Evolutionary conservation across 768 basidiomycete genomes (phyloP).

Genomic region (Agrocybe praecox): DNA sequence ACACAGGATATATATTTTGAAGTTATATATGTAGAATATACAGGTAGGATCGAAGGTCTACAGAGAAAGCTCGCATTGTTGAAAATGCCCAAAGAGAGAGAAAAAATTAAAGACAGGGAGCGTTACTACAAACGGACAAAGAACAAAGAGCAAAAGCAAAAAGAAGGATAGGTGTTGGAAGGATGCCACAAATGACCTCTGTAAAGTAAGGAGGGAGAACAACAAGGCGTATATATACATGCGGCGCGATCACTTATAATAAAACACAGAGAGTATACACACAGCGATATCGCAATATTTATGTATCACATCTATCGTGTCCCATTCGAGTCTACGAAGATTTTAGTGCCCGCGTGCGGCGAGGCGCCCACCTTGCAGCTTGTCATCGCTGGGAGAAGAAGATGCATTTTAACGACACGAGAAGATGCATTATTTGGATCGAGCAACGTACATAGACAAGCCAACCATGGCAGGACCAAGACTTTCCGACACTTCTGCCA

Average conservation of each 20-base stretch:
- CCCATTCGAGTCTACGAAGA: too few species aligned
- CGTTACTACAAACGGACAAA: not conserved
- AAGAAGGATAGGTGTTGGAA: not conserved
- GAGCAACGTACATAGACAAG: slow-evolving; percentile 70
- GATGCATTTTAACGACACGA: not conserved
- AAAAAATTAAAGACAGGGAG: not conserved
- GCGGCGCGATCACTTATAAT: not conserved
- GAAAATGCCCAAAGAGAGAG: slow-evolving; percentile 11
- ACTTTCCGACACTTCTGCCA: slow-evolving; percentile 88
- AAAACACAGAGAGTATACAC: too few species aligned
- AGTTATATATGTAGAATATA: not conserved
- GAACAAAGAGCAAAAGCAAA: not conserved
- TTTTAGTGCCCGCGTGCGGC: slow-evolving; percentile 56
- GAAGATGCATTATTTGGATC: not conserved
- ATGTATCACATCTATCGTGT: too few species aligned
- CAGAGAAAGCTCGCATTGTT: slow-evolving; percentile 9
- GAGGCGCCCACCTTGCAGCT: slow-evolving; percentile 70
- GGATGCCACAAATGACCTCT: not conserved
- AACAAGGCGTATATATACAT: not conserved
- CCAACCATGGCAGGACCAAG: slow-evolving; percentile 95
- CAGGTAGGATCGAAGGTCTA: not conserved
- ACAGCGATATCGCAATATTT: too few species aligned
- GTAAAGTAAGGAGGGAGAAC: not conserved
- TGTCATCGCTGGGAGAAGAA: slow-evolving; percentile 48
- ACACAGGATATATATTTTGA: not conserved